A percentile compares a stretch with the other conserved stretches of the same genome.
Conservation (phyloP, 2,329 filamentous ascomycete species). For the Balansia obtecta region DNA sequence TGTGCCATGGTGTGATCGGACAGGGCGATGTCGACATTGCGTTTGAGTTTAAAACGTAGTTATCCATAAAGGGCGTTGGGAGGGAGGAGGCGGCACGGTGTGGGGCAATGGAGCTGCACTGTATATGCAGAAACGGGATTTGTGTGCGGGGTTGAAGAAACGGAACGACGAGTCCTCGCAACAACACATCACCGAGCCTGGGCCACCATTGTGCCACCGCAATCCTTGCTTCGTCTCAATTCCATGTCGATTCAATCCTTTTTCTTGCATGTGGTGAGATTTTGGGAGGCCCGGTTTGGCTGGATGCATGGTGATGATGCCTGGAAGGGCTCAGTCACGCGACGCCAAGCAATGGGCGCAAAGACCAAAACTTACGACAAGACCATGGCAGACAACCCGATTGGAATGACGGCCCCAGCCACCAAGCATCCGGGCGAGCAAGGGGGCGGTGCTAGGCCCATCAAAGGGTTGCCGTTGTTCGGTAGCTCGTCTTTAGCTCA, state of each 20-base stretch:
- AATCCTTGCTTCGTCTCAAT: not conserved
- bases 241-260: not conserved
- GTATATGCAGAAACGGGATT: not conserved
- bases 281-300: not conserved
- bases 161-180: not conserved
- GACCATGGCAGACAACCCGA: constrained; percentile 1
- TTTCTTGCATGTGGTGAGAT: not conserved
- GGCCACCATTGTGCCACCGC: not conserved
- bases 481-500: not conserved
- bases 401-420: not conserved
- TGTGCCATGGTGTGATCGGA: constrained; percentile 4
- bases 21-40: constrained; percentile 8
- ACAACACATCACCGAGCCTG: not conserved
- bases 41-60: not conserved
- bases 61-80: not conserved
- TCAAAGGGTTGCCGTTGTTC: not conserved
- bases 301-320: not conserved
- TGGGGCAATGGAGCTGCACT: not conserved
- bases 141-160: not conserved
- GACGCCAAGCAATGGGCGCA: not conserved
- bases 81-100: not conserved
- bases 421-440: not conserved
- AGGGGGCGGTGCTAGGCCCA: not conserved
- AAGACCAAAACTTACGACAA: too few relatives aligned
- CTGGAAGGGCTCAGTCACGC: not conserved